Evolutionary conservation across 352 stramenopile genomes (phyloP).

Genomic region (Globisporangium recalcitrans): DNA sequence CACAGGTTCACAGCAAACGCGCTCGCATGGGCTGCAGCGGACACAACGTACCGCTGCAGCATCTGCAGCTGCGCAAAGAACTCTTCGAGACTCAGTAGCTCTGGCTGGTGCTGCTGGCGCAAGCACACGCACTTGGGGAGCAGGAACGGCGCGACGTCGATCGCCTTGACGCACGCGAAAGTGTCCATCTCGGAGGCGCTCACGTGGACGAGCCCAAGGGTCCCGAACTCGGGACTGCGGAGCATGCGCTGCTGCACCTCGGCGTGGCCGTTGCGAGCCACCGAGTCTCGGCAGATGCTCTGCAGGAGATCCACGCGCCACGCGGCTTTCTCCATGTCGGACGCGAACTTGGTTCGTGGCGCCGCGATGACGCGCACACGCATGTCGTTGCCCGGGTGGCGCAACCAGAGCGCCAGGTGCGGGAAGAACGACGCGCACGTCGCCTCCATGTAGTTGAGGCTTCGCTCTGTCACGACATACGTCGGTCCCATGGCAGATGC

Average conservation of each 20-base stretch:
- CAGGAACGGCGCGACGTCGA: conserved; percentile 28
- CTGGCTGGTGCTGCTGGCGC: not conserved
- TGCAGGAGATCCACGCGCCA: conserved; percentile 50
- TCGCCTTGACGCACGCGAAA: conserved; percentile 28
- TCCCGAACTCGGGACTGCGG: conserved; percentile 22
- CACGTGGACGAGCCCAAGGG: conserved; percentile 43
- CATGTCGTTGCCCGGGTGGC: conserved; percentile 1
- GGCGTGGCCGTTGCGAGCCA: conserved; percentile 15
- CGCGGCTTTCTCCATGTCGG: conserved; percentile 23
- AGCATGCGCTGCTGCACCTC: conserved; percentile 16
- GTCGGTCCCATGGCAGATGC: conserved; percentile 36
- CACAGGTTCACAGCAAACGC: conserved; percentile 40
- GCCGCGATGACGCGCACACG: conserved; percentile 37
- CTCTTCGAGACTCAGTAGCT: conserved; percentile 34
- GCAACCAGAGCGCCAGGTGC: conserved; percentile 37
- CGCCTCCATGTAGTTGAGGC: conserved; percentile 39
- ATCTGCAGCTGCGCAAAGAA: conserved; percentile 63
- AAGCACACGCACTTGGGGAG: conserved; percentile 45
- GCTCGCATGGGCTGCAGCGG: conserved; percentile 24
- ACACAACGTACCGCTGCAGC: conserved; percentile 38
- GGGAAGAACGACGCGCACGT: conserved; percentile 48
- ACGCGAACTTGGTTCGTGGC: conserved; percentile 33
- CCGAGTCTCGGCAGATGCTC: conserved; percentile 26
- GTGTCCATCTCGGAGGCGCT: conserved; percentile 23
- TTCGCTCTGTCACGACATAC: conserved; percentile 49